These are phyloP conservation scores for Boletus subluridellus DNA, from an alignment of 1,284 basidiomycete genomes.

Conservation along the genomic window DNA sequence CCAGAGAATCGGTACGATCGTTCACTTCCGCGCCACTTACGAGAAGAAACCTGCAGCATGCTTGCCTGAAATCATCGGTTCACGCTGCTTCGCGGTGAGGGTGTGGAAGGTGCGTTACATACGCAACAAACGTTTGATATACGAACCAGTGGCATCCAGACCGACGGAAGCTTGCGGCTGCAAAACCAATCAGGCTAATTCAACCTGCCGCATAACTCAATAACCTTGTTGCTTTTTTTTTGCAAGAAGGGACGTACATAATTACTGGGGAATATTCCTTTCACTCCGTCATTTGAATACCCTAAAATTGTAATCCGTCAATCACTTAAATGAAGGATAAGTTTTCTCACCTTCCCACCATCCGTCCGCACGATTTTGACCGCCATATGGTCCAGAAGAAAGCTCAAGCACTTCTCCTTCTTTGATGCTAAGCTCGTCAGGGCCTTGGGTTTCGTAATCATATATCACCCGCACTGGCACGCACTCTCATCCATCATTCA, in stretches of 20 bases:
- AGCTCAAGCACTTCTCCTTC: conserved; percentile 64
- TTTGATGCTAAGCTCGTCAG: conserved; percentile 64
- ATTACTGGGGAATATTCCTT: conserved; percentile 80
- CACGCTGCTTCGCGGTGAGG: conserved; percentile 19
- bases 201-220: conserved; percentile 29
- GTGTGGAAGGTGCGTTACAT: conserved; percentile 27
- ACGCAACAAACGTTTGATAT: conserved; percentile 21
- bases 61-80: conserved; percentile 14
- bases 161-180: background rate
- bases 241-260: conserved; percentile 54
- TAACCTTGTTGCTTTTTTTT: conserved; percentile 14
- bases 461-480: conserved; percentile 66
- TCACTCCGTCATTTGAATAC: conserved; percentile 54
- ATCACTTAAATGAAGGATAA: conserved; percentile 17
- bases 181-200: conserved; percentile 20
- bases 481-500: conserved; percentile 7
- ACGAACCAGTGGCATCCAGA: conserved; percentile 7
- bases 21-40: conserved; percentile 35
- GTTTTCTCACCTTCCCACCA: conserved; percentile 73
- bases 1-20: conserved; percentile 20
- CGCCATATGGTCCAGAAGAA: conserved; percentile 56
- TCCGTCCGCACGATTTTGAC: conserved; percentile 65
- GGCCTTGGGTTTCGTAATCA: conserved; percentile 60
- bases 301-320: conserved; percentile 45
- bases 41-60: conserved; percentile 25